Percentiles rank a stretch among this genome's conserved stretches.
Evolutionary conservation across 768 basidiomycete species (phyloP).

Genomic region (Pilatotrama ljubarskyi): DNA sequence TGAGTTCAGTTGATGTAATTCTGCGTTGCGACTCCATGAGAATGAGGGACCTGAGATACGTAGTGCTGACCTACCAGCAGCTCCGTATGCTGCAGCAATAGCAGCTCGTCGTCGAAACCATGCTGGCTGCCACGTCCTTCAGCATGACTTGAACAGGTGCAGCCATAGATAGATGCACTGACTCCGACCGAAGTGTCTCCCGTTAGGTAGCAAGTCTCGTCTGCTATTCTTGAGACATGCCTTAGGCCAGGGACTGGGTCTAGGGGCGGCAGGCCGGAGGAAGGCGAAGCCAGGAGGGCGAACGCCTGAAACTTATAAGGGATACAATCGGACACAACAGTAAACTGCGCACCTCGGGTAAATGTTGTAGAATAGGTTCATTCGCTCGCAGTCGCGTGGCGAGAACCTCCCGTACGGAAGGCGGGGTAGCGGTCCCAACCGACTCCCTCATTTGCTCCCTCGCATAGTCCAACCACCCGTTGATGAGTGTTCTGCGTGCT

Average conservation of each 20-base stretch:
- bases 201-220: slow-evolving; percentile 64
- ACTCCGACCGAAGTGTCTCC: slow-evolving; percentile 62
- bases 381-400: slow-evolving; percentile 61
- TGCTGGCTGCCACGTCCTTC: slow-evolving; percentile 44
- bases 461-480: slow-evolving; percentile 76
- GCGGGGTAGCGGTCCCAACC: slow-evolving; percentile 9
- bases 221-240: slow-evolving; percentile 63
- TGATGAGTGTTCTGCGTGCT: slow-evolving; percentile 62
- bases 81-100: slow-evolving; percentile 65
- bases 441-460: slow-evolving; percentile 46
- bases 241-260: slow-evolving; percentile 61
- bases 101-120: slow-evolving; percentile 76
- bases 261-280: slow-evolving; percentile 47
- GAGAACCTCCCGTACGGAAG: slow-evolving; percentile 52
- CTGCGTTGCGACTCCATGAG: slow-evolving; percentile 33
- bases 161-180: slow-evolving; percentile 21
- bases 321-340: neutral
- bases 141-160: neutral
- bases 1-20: slow-evolving; percentile 81
- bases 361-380: slow-evolving; percentile 59
- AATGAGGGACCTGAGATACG: neutral
- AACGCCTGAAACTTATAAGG: slow-evolving; percentile 54
- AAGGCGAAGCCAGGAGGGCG: slow-evolving; percentile 61
- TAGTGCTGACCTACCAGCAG: slow-evolving; percentile 39
- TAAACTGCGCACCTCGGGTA: slow-evolving; percentile 59